Percentiles rank a stretch among this genome's conserved stretches.
phyloP scores from a whole-genome alignment of 805 yeast genomes.

The Blastobotrys terrestris region DNA sequence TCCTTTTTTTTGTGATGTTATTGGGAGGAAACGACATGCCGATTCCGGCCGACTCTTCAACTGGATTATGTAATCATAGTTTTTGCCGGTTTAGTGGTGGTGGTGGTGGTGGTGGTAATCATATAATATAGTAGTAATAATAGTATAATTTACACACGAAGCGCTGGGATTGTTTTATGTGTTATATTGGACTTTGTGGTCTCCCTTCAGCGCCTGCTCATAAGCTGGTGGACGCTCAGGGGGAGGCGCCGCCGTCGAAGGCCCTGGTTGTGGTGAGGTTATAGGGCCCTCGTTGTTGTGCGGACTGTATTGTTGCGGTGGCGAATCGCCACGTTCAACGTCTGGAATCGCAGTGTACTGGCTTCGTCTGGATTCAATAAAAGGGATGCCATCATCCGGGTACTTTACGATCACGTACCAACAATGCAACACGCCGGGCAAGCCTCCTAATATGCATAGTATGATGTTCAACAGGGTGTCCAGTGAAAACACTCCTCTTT shows the following conservation, averaged over 20 bases:
- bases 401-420: constrained; percentile 74
- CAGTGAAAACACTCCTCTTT: constrained; percentile 65
- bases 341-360: constrained; percentile 15
- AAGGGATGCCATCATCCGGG: constrained; percentile 37
- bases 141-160: too few relatives aligned
- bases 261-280: background rate
- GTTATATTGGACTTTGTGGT: constrained; percentile 18
- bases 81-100: background rate
- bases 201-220: constrained; percentile 14
- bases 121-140: too few relatives aligned
- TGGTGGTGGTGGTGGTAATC: too few relatives aligned
- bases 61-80: background rate
- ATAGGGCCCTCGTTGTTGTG: background rate
- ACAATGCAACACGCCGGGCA: constrained; percentile 74
- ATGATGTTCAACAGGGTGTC: constrained; percentile 65
- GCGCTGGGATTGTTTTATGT: background rate
- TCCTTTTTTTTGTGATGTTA: too few relatives aligned
- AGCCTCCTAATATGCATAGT: constrained; percentile 60
- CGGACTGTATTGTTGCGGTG: background rate
- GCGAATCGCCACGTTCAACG: constrained; percentile 6
- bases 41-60: background rate
- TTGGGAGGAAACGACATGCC: too few relatives aligned
- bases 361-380: constrained; percentile 9
- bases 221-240: constrained; percentile 9
- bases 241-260: background rate